Evolutionary conservation across 1,139 yeast genomes (phyloP).

Genomic region (Citeromyces hawaiiensis): DNA sequence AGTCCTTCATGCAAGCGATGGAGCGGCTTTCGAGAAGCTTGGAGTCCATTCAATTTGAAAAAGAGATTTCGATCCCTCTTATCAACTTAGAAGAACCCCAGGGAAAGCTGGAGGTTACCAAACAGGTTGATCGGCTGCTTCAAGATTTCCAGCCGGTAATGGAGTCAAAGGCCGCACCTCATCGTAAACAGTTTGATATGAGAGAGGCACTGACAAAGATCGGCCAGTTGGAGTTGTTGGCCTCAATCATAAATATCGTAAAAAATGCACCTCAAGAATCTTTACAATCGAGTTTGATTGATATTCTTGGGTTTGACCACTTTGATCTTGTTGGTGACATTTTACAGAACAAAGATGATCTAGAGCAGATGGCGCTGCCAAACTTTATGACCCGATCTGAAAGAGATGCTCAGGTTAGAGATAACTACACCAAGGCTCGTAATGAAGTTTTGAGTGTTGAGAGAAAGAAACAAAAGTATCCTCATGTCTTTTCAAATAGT

Average conservation of each 20-base stretch:
- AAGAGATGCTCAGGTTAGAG: constrained; percentile 40
- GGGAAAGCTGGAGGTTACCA: constrained; percentile 15
- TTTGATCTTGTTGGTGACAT: constrained; percentile 64
- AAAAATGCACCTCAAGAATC: constrained; percentile 38
- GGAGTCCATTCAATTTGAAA: constrained; percentile 12
- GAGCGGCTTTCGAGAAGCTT: constrained; percentile 42
- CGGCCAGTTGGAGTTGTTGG: constrained; percentile 18
- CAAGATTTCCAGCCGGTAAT: constrained; percentile 1
- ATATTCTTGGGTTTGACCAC: constrained; percentile 75
- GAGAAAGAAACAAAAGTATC: constrained; percentile 42
- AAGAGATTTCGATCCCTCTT: constrained; percentile 19
- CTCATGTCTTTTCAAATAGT: constrained; percentile 67
- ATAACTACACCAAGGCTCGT: constrained; percentile 38
- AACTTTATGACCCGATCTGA: constrained; percentile 40
- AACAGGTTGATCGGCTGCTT: constrained; percentile 2
- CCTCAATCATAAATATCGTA: constrained; percentile 15
- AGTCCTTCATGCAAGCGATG: constrained; percentile 73
- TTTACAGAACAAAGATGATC: constrained; percentile 32
- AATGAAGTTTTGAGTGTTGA: constrained; percentile 36
- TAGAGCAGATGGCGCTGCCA: constrained; percentile 3
- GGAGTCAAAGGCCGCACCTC: neutral
- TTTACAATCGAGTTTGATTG: constrained; percentile 56
- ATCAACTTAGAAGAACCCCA: constrained; percentile 23
- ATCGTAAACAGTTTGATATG: neutral
- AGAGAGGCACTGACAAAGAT: constrained; percentile 8